A percentile compares a stretch with the other conserved stretches of the same genome.
These are phyloP conservation scores for Zelopaecilomyces penicillatus DNA, from an alignment of 2,329 filamentous ascomycete genomes.

Conservation along the genomic window DNA sequence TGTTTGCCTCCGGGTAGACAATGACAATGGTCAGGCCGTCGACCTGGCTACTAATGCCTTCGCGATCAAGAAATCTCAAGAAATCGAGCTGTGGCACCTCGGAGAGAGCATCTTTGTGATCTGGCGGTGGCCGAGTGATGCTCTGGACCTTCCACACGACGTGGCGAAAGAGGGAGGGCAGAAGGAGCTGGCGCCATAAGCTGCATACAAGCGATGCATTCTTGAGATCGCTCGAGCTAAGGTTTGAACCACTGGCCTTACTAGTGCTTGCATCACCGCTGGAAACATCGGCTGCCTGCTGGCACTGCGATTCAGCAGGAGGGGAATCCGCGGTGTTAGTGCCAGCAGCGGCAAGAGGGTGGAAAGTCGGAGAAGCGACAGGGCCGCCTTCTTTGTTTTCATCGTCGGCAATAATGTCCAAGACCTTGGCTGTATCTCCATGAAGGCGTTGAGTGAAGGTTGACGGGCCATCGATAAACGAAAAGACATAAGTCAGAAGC, in stretches of 20 bases:
- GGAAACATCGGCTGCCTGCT: no score
- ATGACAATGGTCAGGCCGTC: slow-evolving; percentile 34
- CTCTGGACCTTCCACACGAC: slow-evolving; percentile 32
- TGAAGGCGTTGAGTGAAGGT: slow-evolving; percentile 41
- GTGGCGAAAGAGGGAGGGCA: slow-evolving; percentile 52
- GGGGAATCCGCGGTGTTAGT: no score
- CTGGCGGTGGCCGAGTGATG: slow-evolving; percentile 18
- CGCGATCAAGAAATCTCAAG: slow-evolving; percentile 29
- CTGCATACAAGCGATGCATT: slow-evolving; percentile 44
- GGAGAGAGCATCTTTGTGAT: slow-evolving; percentile 10
- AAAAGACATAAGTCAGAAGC: slow-evolving; percentile 49
- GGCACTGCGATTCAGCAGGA: no score
- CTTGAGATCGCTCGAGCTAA: slow-evolving; percentile 39
- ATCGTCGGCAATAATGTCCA: not conserved
- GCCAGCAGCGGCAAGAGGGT: no score
- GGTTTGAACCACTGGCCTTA: no score
- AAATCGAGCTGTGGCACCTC: slow-evolving; percentile 25
- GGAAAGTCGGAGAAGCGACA: no score
- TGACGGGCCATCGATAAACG: slow-evolving; percentile 40
- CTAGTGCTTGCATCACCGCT: no score
- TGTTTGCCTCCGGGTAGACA: slow-evolving; percentile 16
- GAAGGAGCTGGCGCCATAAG: slow-evolving; percentile 41
- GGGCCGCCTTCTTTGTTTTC: no score
- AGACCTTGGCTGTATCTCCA: slow-evolving; percentile 36
- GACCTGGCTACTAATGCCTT: slow-evolving; percentile 31